Evolutionary conservation across 352 stramenopile genomes (phyloP), one percentile per base, ranked within the genome.

Genomic region (Aphanomyces astaci): DNA sequence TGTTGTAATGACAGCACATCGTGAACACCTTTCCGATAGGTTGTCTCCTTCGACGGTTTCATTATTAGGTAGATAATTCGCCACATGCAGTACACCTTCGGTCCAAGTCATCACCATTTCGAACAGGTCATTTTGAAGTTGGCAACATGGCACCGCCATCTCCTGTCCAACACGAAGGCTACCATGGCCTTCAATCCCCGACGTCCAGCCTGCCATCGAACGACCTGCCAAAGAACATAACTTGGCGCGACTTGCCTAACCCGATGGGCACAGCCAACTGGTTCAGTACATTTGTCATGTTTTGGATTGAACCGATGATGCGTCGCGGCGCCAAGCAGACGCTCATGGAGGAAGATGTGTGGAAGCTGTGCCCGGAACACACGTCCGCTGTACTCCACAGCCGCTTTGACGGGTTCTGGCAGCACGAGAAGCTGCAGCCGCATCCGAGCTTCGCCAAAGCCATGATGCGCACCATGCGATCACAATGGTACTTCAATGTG

Each of bases 91-190:
- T n/a, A n/a, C n/a, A n/a, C n/a, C n/a, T n/a, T n/a, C n/a, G n/a
- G n/a, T n/a, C n/a, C n/a, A n/a, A n/a, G n/a, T n/a, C n/a, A n/a
- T n/a, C n/a, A n/a, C n/a, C n/a, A n/a, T n/a, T n/a, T n/a, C n/a
- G n/a, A n/a, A n/a, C n/a, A n/a, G n/a, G n/a, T n/a, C n/a, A n/a
- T n/a, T n/a, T n/a, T n/a, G n/a, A n/a, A n/a, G n/a, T n/a, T n/a
- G n/a, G n/a, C n/a, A n/a, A n/a, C n/a, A n/a, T n/a, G n/a, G n/a
- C n/a, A n/a, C n/a, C n/a, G n/a, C n/a, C n/a, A n/a, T n/a, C n/a
- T n/a, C n/a, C n/a, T 96, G 64, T 95, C 72, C 3, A 76, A 52
- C 43, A 98, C 68, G 2, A 92, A 43, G 7, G 36, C 36, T 43
- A 43, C 36, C 36, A 43, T 43, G 36, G 36, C 7, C 36, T 43